Base-by-base conservation (phyloP, 2,329 filamentous ascomycete genomes). In the Fusarium verticillioides region DNA sequence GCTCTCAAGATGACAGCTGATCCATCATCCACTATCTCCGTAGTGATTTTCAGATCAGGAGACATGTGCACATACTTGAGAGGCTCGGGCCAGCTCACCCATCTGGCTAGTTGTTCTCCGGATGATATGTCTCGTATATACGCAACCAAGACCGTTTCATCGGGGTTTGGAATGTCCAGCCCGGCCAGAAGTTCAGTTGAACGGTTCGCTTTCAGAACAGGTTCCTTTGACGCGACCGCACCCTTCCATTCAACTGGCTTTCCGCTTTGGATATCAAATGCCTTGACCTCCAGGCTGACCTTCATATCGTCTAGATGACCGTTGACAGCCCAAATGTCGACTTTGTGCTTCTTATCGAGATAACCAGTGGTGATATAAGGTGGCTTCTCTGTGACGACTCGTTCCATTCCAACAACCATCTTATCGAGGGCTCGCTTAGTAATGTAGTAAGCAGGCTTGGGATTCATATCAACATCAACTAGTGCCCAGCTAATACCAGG, bases 51-150 rank as follows among this genome's bases (percentile, higher is more conserved):
- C 0, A 67, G n/a, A 8, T 53, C 23, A 2, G 40, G 3, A 10
- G 63, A 61, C 12, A 67, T 52, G 2, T 40, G 53, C 1, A 67
- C 21, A 4, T 47, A 67, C 5, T 67, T 67, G 0, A 67, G 46
- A 1, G 65, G 63, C 6, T 67, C 63, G 0, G 63, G 65, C 65
- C 65, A 67, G 54, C 63, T 67, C 2, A 67, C 36, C 65, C 65
- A 67, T 49, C 65, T 21, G 9, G 65, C 46, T 0, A 67, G 26
- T 7, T n/a, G 11, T 7, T 15, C 4, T 3, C 10, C 19, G 10
- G 40, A 53, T 13, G 8, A 9, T 1, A 5, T 2, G 1, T 67
- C 46, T 2, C 21, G 30, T 7, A 67, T 5, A 5, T 67, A 67
- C 0, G 39, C 46, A 6, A 47, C 63, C 11, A 67, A 6, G 2